A percentile compares a stretch with the other conserved stretches of the same genome.
These are phyloP conservation scores for Globisporangium orthogonon DNA, from an alignment of 352 stramenopile species.

Conservation along the genomic window DNA sequence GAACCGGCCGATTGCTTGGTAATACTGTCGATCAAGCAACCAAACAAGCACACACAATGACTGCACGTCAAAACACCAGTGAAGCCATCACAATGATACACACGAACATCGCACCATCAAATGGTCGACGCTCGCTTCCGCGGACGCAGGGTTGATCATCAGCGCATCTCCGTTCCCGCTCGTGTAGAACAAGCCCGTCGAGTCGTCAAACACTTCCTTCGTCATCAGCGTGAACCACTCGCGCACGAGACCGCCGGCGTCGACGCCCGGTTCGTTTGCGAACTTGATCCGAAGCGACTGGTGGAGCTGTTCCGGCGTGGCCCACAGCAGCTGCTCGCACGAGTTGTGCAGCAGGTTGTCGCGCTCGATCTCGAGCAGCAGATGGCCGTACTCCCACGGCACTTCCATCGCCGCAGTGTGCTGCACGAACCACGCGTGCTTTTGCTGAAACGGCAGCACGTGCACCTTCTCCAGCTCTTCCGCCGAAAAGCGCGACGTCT, in stretches of 20 bases:
- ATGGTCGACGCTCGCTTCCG: conserved; percentile 79
- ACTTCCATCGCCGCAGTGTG: conserved; percentile 81
- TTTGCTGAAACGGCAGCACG: conserved; percentile 77
- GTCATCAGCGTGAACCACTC: conserved; percentile 91
- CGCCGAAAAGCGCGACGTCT: conserved; percentile 54
- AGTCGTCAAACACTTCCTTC: conserved; percentile 85
- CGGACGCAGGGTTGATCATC: conserved; percentile 81
- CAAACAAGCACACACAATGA: conserved; percentile 2
- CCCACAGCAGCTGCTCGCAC: conserved; percentile 82
- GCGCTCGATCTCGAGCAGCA: conserved; percentile 82
- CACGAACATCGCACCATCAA: conserved; percentile 48
- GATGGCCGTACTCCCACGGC: conserved; percentile 83
- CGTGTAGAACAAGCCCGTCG: conserved; percentile 74
- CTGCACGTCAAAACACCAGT: too few species aligned
- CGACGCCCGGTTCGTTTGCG: conserved; percentile 86
- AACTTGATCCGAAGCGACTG: conserved; percentile 89
- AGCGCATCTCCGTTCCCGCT: conserved; percentile 69
- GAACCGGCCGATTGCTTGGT: conserved; percentile 84
- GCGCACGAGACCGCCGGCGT: conserved; percentile 86
- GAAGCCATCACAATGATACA: conserved; percentile 3
- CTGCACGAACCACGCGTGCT: conserved; percentile 86
- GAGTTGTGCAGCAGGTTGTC: conserved; percentile 88
- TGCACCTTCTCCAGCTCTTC: conserved; percentile 71
- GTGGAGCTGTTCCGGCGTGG: conserved; percentile 75
- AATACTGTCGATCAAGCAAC: conserved; percentile 40